Conservation (phyloP, 768 basidiomycete species). For the Trichaptum fuscoviolaceum region DNA sequence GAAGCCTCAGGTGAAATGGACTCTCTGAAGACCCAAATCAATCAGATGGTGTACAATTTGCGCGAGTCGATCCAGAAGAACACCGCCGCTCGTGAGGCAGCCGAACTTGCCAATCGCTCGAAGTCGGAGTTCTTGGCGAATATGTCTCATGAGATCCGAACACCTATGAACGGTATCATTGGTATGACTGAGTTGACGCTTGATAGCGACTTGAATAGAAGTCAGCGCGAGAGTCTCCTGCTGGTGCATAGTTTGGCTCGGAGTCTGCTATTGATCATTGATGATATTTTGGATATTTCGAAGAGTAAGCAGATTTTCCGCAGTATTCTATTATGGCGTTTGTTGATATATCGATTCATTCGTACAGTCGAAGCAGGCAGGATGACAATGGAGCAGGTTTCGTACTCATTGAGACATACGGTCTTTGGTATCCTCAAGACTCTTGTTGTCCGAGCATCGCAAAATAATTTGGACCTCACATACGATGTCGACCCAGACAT, state of each 20-base stretch:
- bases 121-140: constrained; percentile 99
- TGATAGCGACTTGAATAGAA: constrained; percentile 90
- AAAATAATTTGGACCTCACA: constrained; percentile 93
- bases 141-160: constrained; percentile 96
- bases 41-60: constrained; percentile 98
- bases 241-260: constrained; percentile 94
- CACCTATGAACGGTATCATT: constrained; percentile 99
- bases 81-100: constrained; percentile 93
- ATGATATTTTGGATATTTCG: constrained; percentile 98
- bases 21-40: constrained; percentile 97
- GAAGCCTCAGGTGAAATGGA: constrained; percentile 99
- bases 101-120: constrained; percentile 93
- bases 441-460: constrained; percentile 93
- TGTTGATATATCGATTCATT: constrained; percentile 14
- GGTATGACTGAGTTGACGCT: constrained; percentile 99
- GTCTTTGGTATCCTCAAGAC: constrained; percentile 98
- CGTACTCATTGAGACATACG: constrained; percentile 94
- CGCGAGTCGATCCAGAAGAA: constrained; percentile 98
- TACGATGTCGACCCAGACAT: constrained; percentile 95
- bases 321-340: constrained; percentile 1
- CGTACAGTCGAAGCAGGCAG: constrained; percentile 90
- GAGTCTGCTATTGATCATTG: constrained; percentile 91
- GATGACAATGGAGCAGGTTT: constrained; percentile 99
- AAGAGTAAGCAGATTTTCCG: constrained; percentile 66
- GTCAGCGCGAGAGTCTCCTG: constrained; percentile 91